Percentiles rank a stretch among this genome's conserved stretches.
These are phyloP conservation scores for Chalaropsis thielavioides DNA, from an alignment of 2,329 filamentous ascomycete species.

Conservation along the genomic window DNA sequence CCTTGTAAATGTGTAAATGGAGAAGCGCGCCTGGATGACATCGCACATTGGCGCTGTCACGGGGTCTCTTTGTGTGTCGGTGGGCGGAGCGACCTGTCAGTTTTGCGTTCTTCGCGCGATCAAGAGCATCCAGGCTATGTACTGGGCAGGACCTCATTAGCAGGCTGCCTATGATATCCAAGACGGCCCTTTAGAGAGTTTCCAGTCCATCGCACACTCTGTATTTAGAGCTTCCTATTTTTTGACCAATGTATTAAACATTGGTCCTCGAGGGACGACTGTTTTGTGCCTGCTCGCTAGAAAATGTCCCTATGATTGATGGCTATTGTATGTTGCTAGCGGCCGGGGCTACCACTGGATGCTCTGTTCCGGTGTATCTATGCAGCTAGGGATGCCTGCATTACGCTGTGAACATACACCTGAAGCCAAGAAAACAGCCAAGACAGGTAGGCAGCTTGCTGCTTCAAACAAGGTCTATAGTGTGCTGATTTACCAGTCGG, in stretches of 20 bases:
- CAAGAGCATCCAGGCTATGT: no score
- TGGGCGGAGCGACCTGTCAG: neutral
- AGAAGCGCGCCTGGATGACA: neutral
- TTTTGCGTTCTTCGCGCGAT: no score
- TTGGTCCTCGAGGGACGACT: neutral
- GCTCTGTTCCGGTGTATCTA: neutral
- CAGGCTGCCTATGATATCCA: neutral
- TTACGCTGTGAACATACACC: neutral
- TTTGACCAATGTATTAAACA: neutral
- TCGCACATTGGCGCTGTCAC: neutral
- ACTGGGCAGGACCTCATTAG: neutral
- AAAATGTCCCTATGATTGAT: neutral
- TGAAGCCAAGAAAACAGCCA: neutral
- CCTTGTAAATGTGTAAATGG: no score
- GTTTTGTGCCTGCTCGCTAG: neutral
- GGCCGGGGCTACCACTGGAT: neutral
- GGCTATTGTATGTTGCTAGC: neutral
- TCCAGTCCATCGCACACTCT: neutral
- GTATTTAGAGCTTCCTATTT: neutral
- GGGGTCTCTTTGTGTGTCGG: neutral
- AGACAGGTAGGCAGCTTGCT: no score
- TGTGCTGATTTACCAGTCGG: neutral
- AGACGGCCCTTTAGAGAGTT: neutral
- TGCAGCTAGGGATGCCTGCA: neutral
- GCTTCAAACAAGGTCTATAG: no score